Percentiles rank a stretch among this genome's conserved stretches.
phyloP scores from a whole-genome alignment of 2,329 filamentous ascomycete genomes.

The Fonsecaea nubica region DNA sequence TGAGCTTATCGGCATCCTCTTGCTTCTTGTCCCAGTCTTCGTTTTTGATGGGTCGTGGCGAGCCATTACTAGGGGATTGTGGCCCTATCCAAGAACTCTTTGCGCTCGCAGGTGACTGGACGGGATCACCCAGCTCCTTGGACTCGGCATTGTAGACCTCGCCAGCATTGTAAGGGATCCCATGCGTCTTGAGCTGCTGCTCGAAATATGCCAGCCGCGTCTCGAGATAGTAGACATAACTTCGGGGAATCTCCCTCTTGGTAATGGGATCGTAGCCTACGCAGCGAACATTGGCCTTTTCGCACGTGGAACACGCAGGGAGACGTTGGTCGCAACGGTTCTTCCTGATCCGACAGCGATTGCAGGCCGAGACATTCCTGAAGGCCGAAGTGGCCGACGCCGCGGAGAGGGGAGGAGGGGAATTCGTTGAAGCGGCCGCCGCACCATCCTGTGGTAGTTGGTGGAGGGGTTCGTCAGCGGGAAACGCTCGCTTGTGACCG shows the following conservation, averaged over 20 bases:
- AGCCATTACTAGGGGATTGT: conserved; percentile 37
- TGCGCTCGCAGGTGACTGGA: conserved; percentile 38
- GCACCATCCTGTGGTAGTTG: conserved; percentile 25
- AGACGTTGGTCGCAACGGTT: conserved; percentile 94
- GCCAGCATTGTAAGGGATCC: conserved; percentile 74
- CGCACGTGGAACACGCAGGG: conserved; percentile 87
- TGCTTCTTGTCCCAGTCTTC: conserved; percentile 48
- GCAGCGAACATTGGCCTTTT: conserved; percentile 89
- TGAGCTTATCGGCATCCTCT: conserved; percentile 66
- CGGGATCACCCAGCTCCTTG: conserved; percentile 29
- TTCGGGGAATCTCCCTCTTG: conserved; percentile 90
- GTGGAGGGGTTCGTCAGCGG: conserved; percentile 34
- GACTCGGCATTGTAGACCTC: conserved; percentile 66
- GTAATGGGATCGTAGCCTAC: conserved; percentile 97
- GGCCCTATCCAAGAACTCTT: conserved; percentile 28
- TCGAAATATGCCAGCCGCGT: conserved; percentile 85
- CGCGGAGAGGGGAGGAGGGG: conserved; percentile 39
- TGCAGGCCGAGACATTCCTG: conserved; percentile 91
- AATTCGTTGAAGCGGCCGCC: conserved; percentile 19
- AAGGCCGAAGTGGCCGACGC: conserved; percentile 59
- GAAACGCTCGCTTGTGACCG: conserved; percentile 40
- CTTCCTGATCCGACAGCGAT: conserved; percentile 88
- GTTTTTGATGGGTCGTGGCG: conserved; percentile 41
- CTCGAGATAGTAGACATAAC: conserved; percentile 94
- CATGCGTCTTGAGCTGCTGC: conserved; percentile 70